Base-by-base conservation (phyloP, 208 protist species). In the Willaertia magna region DNA sequence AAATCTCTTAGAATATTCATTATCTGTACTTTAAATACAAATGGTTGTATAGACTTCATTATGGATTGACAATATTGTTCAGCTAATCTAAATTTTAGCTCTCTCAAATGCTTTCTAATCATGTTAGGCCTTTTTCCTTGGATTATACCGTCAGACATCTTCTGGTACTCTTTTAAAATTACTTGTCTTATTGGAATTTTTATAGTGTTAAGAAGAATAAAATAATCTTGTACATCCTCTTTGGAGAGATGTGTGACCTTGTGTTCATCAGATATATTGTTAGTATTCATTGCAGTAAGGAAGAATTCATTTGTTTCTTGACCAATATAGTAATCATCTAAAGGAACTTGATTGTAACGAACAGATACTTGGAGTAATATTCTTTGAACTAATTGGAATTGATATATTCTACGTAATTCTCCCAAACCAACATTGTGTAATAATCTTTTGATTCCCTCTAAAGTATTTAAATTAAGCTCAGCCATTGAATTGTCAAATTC, bases 401-500 rank as follows among this genome's bases (percentile, higher is more conserved):
- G 51, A 52, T 85, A 46, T 20, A 75, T 52, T 3, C 82, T 42
- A 0, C 89, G 40, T 1, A 91, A 30, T 16, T 91, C 89, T 34
- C 18, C 20, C 20, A 88, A 30, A 26, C 48, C 59, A n/a, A 51
- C 22, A 6, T 49, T n/a, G 1, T 16, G 7, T 34, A 91, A 12
- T 4, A 91, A 52, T 40, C 61, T 55, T 42, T 49, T 49, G 18
- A 87, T n/a, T 12, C 89, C 89, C 11, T 39, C 34, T 26, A 40
- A 39, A 22, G 89, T 52, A 47, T 11, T 49, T 22, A 91, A 91
- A 82, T 91, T 87, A 49, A 89, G 90, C 26, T 90, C 51, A 14
- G 43, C 79, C 79, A 91, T 84, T 6, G 26, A 20, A 14, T 18
- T 39, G 39, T 91, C 89, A 67, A 91, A 91, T 40, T 91, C 89